Evolutionary conservation across 1,139 yeast species (phyloP).

Genomic region (Nakaseomyces nivariensis): DNA sequence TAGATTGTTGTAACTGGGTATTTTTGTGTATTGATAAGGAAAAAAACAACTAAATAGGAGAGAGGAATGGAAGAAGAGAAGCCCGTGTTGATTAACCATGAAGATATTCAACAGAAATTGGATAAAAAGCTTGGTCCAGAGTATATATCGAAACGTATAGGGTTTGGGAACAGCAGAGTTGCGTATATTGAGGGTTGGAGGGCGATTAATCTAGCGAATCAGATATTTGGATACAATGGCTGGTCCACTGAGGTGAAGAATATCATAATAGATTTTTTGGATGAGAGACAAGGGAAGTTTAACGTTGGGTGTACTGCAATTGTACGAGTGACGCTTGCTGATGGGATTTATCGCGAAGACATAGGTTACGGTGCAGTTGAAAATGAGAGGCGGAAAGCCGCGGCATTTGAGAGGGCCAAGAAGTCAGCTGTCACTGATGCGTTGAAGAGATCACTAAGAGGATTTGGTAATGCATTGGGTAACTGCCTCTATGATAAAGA

Average conservation of each 20-base stretch:
- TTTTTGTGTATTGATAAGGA: too few relatives aligned
- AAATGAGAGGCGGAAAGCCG: conserved; percentile 57
- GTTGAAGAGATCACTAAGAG: conserved; percentile 61
- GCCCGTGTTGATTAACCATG: conserved; percentile 13
- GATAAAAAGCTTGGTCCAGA: conserved; percentile 80
- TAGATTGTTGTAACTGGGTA: too few relatives aligned
- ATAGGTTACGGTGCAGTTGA: conserved; percentile 75
- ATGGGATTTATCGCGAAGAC: conserved; percentile 73
- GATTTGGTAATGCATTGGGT: conserved; percentile 73
- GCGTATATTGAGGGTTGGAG: conserved; percentile 77
- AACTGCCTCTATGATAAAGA: conserved; percentile 70
- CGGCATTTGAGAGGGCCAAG: conserved; percentile 72
- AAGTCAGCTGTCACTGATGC: conserved; percentile 81
- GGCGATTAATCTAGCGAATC: conserved; percentile 67
- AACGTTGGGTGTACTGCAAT: conserved; percentile 61
- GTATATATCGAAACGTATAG: conserved; percentile 71
- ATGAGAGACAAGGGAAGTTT: conserved; percentile 44
- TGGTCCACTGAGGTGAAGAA: conserved; percentile 66
- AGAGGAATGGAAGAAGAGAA: conserved; percentile 16
- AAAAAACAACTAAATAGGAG: neutral
- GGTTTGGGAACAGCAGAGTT: conserved; percentile 60
- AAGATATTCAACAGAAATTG: conserved; percentile 33
- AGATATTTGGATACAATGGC: conserved; percentile 72
- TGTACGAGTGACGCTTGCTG: conserved; percentile 60
- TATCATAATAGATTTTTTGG: conserved; percentile 62